Conservation (phyloP, 495 filamentous ascomycete genomes). For the Terfezia boudieri region DNA sequence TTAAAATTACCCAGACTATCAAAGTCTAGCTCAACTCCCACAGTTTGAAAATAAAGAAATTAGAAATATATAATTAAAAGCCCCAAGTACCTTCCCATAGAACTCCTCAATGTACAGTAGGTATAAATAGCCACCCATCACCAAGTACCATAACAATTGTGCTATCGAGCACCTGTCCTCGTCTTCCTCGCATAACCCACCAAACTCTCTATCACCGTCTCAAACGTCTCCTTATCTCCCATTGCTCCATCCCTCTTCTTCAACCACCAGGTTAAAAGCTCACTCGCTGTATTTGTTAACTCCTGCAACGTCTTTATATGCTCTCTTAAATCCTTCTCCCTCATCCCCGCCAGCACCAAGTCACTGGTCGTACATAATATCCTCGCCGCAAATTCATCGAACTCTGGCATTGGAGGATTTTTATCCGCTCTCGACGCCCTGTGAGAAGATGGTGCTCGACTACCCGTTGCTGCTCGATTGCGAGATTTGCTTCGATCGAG, state of each 20-base stretch:
- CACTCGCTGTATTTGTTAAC: constrained; percentile 42
- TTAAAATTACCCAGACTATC: too few relatives aligned
- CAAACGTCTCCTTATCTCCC: constrained; percentile 85
- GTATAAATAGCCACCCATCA: too few relatives aligned
- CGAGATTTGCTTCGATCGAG: background rate
- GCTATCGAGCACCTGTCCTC: constrained; percentile 30
- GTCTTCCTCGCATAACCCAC: constrained; percentile 85
- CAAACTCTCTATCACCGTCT: constrained; percentile 92
- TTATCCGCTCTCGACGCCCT: constrained; percentile 4
- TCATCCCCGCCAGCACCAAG: constrained; percentile 54
- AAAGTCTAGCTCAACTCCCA: too few relatives aligned
- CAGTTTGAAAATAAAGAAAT: too few relatives aligned
- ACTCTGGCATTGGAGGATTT: constrained; percentile 1
- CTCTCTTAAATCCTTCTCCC: constrained; percentile 44
- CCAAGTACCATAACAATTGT: too few relatives aligned
- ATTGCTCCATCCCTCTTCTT: constrained; percentile 62
- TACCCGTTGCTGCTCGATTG: background rate
- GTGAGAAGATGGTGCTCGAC: background rate
- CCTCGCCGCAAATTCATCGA: constrained; percentile 58
- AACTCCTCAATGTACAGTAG: too few relatives aligned
- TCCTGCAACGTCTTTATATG: constrained; percentile 53
- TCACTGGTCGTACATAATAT: constrained; percentile 66
- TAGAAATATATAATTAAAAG: too few relatives aligned
- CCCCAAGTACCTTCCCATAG: too few relatives aligned
- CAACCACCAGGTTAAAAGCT: constrained; percentile 76